phyloP scores from a whole-genome alignment of 805 yeast genomes.

The Yarrowia bubula region DNA sequence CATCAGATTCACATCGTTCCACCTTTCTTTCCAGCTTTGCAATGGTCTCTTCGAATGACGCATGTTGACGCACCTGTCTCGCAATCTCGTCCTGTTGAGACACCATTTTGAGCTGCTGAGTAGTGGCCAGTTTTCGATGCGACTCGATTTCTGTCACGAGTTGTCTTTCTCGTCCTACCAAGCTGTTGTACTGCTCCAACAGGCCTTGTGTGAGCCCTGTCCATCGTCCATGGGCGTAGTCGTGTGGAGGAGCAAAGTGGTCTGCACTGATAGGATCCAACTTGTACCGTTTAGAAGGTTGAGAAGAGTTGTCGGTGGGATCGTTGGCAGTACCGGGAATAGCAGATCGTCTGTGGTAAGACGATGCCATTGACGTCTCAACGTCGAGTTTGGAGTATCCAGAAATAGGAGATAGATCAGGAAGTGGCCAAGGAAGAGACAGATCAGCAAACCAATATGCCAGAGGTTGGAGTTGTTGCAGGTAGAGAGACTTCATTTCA shows the following conservation, averaged over 20 bases:
- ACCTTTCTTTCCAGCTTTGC: slow-evolving; percentile 34
- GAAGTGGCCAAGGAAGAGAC: slow-evolving; percentile 67
- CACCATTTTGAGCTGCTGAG: slow-evolving; percentile 46
- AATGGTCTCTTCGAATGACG: slow-evolving; percentile 37
- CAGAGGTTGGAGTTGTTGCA: slow-evolving; percentile 61
- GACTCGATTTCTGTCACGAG: slow-evolving; percentile 47
- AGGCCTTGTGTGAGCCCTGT: slow-evolving; percentile 18
- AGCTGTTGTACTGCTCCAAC: slow-evolving; percentile 16
- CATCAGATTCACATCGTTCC: slow-evolving; percentile 33
- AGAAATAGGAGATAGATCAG: slow-evolving; percentile 65
- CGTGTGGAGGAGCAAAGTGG: slow-evolving; percentile 34
- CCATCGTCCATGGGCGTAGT: slow-evolving; percentile 33
- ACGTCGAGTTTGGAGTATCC: slow-evolving; percentile 70
- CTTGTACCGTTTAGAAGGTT: slow-evolving; percentile 54
- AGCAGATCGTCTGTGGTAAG: slow-evolving; percentile 15
- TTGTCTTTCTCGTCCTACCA: slow-evolving; percentile 16
- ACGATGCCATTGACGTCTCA: slow-evolving; percentile 52
- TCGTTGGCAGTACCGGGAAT: slow-evolving; percentile 26
- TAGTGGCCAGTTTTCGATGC: slow-evolving; percentile 44
- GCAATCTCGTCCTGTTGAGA: slow-evolving; percentile 48
- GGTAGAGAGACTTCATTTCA: slow-evolving; percentile 70
- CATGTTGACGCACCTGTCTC: slow-evolving; percentile 49
- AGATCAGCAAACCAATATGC: slow-evolving; percentile 57
- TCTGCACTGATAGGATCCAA: slow-evolving; percentile 56
- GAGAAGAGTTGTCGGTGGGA: slow-evolving; percentile 43